A percentile compares a stretch with the other conserved stretches of the same genome.
These are phyloP conservation scores for Coleophoma crateriformis DNA, from an alignment of 2,329 filamentous ascomycete genomes.

Conservation along the genomic window DNA sequence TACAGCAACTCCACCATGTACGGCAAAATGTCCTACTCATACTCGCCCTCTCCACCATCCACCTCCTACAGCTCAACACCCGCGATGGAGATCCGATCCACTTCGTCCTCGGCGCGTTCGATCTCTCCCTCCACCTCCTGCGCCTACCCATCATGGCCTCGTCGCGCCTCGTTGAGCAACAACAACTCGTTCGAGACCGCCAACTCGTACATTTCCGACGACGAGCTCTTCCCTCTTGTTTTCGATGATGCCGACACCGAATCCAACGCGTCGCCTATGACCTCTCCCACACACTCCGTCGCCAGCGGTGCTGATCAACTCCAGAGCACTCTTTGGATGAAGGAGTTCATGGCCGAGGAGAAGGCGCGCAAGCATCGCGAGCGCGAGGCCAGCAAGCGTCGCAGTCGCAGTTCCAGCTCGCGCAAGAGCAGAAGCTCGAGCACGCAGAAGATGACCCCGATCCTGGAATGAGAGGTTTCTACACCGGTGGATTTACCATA, in stretches of 20 bases:
- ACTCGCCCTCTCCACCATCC: constrained; percentile 16
- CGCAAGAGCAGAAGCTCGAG: constrained; percentile 22
- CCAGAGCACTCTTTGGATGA: constrained; percentile 20
- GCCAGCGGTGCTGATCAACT: constrained; percentile 20
- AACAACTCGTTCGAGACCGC: constrained; percentile 14
- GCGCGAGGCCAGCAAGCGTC: constrained; percentile 8
- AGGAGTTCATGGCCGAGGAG: constrained; percentile 20
- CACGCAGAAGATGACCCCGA: constrained; percentile 55
- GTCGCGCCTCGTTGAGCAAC: constrained; percentile 41
- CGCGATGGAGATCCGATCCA: constrained; percentile 20
- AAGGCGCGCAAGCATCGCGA: constrained; percentile 20
- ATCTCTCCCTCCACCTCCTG: constrained; percentile 28
- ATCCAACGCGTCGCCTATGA: constrained; percentile 33
- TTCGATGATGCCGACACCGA: constrained; percentile 43
- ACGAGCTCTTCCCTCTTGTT: constrained; percentile 50
- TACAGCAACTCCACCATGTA: neutral
- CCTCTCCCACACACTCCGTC: constrained; percentile 12
- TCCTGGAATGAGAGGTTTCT: constrained; percentile 36
- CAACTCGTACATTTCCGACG: constrained; percentile 45
- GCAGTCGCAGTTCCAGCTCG: constrained; percentile 26
- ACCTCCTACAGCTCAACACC: constrained; percentile 16
- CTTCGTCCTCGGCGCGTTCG: constrained; percentile 12
- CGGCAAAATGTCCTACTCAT: neutral
- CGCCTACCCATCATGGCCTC: constrained; percentile 55
- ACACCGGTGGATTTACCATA: neutral